Evolutionary conservation across 345 rosid genomes (phyloP), one percentile per base, ranked within the genome.

Genomic region (Syzygium aromaticum): DNA sequence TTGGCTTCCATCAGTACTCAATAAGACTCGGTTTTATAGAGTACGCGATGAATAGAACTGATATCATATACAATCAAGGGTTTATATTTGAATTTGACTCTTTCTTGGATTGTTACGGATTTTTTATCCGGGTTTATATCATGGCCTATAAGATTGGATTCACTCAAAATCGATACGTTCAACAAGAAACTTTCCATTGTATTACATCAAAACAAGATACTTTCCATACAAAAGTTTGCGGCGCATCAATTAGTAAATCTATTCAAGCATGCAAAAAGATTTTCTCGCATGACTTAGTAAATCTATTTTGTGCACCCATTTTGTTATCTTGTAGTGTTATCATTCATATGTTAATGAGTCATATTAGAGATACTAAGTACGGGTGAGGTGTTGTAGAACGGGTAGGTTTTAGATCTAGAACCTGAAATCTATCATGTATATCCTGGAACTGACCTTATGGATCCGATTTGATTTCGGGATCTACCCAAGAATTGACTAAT

Each of bases 381-480:
- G 30, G 14, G 6, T 57, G 64, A 59, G 64, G 7, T 2, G 3
- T 57, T 2, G 25, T 14, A 57, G 27, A 25, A 8, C n/a, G 19
- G 27, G 33, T 13, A 61, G 19, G 33, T n/a, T 61, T n/a, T 2
- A 13, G 0, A 11, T 16, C 11, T 61, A 4, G 3, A 61, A 27
- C 3, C 0, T 13, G 1, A 8, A n/a, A 6, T 4, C 3, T 61
- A 61, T 8, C 3, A 0, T 13, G 0, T 14, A 61, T 28, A 59
- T 15, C 13, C 12, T 25, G 1, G 16, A 43, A 43, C 11, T 28
- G n/a, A 61, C 4, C 30, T 0, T n/a, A 2, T 61, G 6, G 2
- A 1, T 61, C 15, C 30, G n/a, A 0, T n/a, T 9, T 1, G 0
- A 0, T 61, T 61, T 0, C 0, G 0, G 1, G 19, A 1, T 61